Conservation (phyloP, 306 rosid genomes). For the Castanea mollissima region DNA sequence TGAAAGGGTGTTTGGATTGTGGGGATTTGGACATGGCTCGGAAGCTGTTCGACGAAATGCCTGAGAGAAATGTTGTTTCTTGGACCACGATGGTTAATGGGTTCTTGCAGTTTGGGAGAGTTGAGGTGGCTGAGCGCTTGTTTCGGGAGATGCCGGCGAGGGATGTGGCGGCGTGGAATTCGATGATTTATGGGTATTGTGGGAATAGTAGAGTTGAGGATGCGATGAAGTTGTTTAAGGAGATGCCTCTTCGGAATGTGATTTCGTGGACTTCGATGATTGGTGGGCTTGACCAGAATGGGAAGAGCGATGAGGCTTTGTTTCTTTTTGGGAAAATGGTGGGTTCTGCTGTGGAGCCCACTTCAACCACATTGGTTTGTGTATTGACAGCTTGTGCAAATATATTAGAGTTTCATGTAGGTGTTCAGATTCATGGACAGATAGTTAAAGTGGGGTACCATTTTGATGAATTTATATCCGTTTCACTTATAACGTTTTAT, state of each 20-base stretch:
- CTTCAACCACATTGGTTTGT: constrained; percentile 59
- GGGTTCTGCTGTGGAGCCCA: constrained; percentile 30
- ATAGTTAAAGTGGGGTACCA: constrained; percentile 47
- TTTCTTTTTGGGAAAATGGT: constrained; percentile 52
- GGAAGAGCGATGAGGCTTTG: constrained; percentile 61
- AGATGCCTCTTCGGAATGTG: constrained; percentile 57
- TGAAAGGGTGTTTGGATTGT: constrained; percentile 61
- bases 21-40: constrained; percentile 54
- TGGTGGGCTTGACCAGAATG: constrained; percentile 69
- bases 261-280: constrained; percentile 83
- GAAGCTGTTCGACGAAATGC: constrained; percentile 63
- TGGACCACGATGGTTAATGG: constrained; percentile 76
- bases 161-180: constrained; percentile 77
- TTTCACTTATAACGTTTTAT: constrained; percentile 76
- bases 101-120: constrained; percentile 49
- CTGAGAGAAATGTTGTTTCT: constrained; percentile 51
- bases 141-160: constrained; percentile 57
- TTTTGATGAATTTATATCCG: constrained; percentile 56
- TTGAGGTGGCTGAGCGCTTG: constrained; percentile 57
- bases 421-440: constrained; percentile 64
- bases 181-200: constrained; percentile 76
- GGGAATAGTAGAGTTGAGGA: constrained; percentile 58
- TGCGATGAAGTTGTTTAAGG: constrained; percentile 52
- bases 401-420: constrained; percentile 28
- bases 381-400: constrained; percentile 69